Conservation (phyloP, 352 stramenopile genomes). For the Hyphochytrium catenoides region DNA sequence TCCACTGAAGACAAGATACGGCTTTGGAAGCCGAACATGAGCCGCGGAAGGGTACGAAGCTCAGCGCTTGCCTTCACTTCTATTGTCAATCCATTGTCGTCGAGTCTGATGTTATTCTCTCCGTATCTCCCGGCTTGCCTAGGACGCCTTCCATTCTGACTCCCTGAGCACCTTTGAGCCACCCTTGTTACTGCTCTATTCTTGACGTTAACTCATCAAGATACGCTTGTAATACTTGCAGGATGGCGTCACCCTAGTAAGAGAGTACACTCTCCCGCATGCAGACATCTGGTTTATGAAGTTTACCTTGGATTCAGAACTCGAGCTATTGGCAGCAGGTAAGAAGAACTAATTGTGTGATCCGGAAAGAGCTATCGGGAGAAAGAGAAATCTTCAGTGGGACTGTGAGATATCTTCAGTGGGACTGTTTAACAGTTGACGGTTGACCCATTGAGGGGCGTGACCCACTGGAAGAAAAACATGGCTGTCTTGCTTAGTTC, state of each 20-base stretch:
- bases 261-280: conserved; percentile 53
- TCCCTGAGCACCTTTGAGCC: neutral
- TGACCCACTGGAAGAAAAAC: too few species aligned
- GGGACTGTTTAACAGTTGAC: too few species aligned
- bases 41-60: conserved; percentile 19
- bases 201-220: neutral
- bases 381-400: too few species aligned
- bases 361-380: too few species aligned
- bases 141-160: neutral
- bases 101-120: too few species aligned
- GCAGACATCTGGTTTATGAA: conserved; percentile 63
- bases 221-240: conserved; percentile 5
- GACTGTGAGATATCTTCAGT: too few species aligned
- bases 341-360: too few species aligned
- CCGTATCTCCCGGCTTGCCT: neutral
- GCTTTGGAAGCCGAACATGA: conserved; percentile 71
- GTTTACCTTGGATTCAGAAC: conserved; percentile 38
- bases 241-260: conserved; percentile 42
- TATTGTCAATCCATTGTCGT: too few species aligned
- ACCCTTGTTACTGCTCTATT: conserved; percentile 1
- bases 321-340: conserved; percentile 43
- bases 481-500: too few species aligned
- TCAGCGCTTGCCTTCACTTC: too few species aligned
- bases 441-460: too few species aligned
- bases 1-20: conserved; percentile 63